Conservation (phyloP, 2,329 filamentous ascomycete genomes). For the Rhexocercosporidium sp. region DNA sequence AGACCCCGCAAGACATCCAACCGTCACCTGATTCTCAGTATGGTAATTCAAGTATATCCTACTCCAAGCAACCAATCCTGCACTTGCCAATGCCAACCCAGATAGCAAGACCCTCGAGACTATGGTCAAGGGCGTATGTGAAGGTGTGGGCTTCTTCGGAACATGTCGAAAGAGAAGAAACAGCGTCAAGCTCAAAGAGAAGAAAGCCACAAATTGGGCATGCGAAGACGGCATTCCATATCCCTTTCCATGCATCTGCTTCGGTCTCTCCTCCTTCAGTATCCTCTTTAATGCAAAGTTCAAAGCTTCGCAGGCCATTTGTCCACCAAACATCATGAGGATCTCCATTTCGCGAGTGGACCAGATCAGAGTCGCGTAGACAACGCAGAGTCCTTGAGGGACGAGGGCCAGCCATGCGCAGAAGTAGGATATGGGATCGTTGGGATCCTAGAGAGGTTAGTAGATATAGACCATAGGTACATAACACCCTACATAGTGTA, state of each 20-base stretch:
- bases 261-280: conserved; percentile 90
- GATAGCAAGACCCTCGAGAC: conserved; percentile 61
- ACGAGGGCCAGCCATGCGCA: conserved; percentile 95
- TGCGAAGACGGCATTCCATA: conserved; percentile 98
- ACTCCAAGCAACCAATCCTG: conserved; percentile 76
- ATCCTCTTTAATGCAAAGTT: conserved; percentile 90
- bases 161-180: conserved; percentile 85
- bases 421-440: conserved; percentile 81
- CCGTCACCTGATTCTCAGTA: conserved; percentile 84
- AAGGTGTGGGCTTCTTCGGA: conserved; percentile 51
- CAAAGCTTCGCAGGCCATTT: conserved; percentile 87
- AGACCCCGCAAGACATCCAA: conserved; percentile 73
- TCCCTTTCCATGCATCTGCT: conserved; percentile 82
- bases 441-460: conserved; percentile 69
- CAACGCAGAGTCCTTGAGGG: conserved; percentile 87
- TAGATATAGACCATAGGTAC: conserved; percentile 12
- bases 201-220: conserved; percentile 93
- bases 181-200: conserved; percentile 80
- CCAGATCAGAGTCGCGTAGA: conserved; percentile 90
- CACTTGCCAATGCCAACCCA: conserved; percentile 63
- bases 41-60: conserved; percentile 93
- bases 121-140: conserved; percentile 62
- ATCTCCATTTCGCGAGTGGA: conserved; percentile 91
- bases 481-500: conserved; percentile 78
- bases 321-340: conserved; percentile 85